A percentile compares a stretch with the other conserved stretches of the same genome.
Evolutionary conservation across 2,329 filamentous ascomycete species (phyloP).

Genomic region (Coniochaeta ligniaria): DNA sequence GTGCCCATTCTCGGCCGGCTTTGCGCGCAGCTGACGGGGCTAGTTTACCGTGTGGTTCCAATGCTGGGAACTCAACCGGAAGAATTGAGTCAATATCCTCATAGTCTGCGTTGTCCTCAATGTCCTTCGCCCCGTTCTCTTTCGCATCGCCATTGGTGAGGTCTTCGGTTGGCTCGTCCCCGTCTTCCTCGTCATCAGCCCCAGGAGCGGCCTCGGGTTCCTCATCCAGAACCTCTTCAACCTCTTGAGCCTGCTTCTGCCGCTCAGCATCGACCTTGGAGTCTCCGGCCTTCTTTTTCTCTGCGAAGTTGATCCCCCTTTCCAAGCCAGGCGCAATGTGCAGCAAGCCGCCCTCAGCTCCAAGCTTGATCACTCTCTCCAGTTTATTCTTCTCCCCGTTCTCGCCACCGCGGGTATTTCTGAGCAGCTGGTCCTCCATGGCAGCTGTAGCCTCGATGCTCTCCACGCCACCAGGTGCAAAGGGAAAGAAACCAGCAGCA

Average conservation of each 20-base stretch:
- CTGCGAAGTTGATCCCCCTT: conserved; percentile 67
- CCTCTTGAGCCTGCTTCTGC: conserved; percentile 60
- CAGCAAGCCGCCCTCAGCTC: conserved; percentile 68
- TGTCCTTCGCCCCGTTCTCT: conserved; percentile 16
- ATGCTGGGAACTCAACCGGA: conserved; percentile 85
- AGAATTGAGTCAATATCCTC: conserved; percentile 78
- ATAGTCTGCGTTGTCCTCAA: conserved; percentile 34
- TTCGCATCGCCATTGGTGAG: conserved; percentile 13
- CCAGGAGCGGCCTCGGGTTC: conserved; percentile 31
- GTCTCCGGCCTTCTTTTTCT: conserved; percentile 48
- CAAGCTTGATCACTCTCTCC: conserved; percentile 81
- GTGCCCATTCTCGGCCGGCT: conserved; percentile 84
- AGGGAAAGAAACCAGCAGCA: conserved; percentile 88
- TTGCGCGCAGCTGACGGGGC: conserved; percentile 65
- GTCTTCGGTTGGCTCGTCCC: conserved; percentile 17
- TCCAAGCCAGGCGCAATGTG: conserved; percentile 75
- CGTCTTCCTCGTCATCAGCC: conserved; percentile 20
- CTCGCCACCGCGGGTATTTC: conserved; percentile 34
- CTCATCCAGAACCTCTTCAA: conserved; percentile 54
- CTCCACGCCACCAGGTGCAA: conserved; percentile 84
- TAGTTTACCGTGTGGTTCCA: conserved; percentile 77
- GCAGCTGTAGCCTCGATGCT: conserved; percentile 79
- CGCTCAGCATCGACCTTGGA: conserved; percentile 35
- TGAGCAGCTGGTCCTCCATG: conserved; percentile 67
- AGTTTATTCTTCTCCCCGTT: conserved; percentile 46